phyloP scores from a whole-genome alignment of 495 filamentous ascomycete species.

The Entonaema liquescens region DNA sequence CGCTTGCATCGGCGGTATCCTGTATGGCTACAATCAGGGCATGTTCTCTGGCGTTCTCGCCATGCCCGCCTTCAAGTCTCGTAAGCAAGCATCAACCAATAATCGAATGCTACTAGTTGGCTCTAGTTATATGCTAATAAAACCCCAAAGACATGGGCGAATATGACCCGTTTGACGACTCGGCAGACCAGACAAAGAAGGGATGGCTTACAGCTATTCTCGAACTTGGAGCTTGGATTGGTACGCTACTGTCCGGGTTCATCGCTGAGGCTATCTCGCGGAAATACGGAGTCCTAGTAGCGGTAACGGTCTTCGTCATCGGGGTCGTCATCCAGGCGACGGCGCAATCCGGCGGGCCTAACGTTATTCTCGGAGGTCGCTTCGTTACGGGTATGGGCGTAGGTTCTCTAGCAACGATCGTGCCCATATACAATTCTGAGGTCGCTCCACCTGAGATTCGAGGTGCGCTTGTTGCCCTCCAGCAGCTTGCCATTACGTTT shows the following conservation, averaged over 20 bases:
- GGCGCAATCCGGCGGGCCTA: slow-evolving; percentile 62
- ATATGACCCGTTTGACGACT: slow-evolving; percentile 58
- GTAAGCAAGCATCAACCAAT: slow-evolving; percentile 48
- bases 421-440: slow-evolving; percentile 76
- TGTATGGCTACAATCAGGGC: slow-evolving; percentile 79
- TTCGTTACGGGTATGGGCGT: slow-evolving; percentile 83
- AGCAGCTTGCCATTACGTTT: slow-evolving; percentile 83
- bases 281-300: slow-evolving; percentile 77
- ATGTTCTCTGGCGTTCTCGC: slow-evolving; percentile 78
- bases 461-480: slow-evolving; percentile 77
- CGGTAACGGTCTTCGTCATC: slow-evolving; percentile 75
- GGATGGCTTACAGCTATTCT: slow-evolving; percentile 84
- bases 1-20: slow-evolving; percentile 77
- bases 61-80: slow-evolving; percentile 64
- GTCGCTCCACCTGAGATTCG: slow-evolving; percentile 67
- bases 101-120: background rate
- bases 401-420: slow-evolving; percentile 71
- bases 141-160: slow-evolving; percentile 67
- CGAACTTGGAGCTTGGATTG: slow-evolving; percentile 83
- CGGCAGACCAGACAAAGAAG: slow-evolving; percentile 69
- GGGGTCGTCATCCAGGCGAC: slow-evolving; percentile 79
- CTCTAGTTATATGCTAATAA: slow-evolving; percentile 42
- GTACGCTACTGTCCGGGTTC: slow-evolving; percentile 77
- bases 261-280: slow-evolving; percentile 77
- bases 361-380: slow-evolving; percentile 74